Conservation (phyloP, 139 green algal genomes). For the Asterochloris erici region DNA sequence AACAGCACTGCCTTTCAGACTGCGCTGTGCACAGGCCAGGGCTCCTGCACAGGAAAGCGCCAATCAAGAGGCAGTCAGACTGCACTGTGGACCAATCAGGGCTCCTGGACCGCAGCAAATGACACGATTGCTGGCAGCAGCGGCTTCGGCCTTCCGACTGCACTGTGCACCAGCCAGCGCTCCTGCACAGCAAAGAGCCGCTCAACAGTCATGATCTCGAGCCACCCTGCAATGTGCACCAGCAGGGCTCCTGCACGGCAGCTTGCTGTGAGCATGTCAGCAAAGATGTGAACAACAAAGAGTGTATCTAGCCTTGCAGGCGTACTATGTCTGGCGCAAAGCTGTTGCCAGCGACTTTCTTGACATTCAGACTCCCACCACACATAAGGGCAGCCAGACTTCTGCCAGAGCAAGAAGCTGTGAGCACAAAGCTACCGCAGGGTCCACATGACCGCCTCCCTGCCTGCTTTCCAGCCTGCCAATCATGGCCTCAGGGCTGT, state of each 20-base stretch:
- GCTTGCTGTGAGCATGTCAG: no score
- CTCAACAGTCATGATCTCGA: no score
- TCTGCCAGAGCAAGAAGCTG: background rate
- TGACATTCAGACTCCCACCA: background rate
- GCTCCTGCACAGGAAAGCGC: background rate
- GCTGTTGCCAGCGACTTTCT: no score
- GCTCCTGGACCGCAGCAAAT: background rate
- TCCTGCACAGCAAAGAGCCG: no score
- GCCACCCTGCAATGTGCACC: no score
- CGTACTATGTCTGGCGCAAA: no score
- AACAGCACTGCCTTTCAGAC: background rate
- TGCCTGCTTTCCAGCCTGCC: background rate
- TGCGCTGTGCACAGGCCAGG: background rate
- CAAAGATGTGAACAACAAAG: no score
- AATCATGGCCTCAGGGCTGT: background rate
- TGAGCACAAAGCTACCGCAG: background rate
- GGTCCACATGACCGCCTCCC: background rate
- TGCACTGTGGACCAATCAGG: background rate
- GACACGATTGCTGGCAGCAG: background rate
- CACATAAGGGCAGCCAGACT: background rate
- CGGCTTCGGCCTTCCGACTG: background rate
- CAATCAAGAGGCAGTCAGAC: background rate
- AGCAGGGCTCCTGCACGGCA: no score
- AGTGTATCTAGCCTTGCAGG: no score
- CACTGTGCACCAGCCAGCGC: no score